These are phyloP conservation scores for Psilocybe cubensis DNA, from an alignment of 768 basidiomycete genomes.

Conservation along the genomic window DNA sequence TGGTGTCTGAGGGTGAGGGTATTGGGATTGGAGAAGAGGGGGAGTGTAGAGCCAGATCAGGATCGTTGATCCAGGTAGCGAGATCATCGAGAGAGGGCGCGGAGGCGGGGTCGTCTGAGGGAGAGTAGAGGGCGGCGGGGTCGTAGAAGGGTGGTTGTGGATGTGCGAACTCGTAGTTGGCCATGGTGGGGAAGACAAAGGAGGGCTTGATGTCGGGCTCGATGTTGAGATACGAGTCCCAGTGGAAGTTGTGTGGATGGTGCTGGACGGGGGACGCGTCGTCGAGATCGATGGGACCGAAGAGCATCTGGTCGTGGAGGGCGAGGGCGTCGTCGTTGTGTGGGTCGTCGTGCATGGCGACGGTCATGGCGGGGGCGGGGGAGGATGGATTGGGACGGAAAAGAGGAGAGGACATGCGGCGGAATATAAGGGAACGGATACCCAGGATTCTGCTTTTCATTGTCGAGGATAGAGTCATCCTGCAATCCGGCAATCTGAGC, in stretches of 20 bases:
- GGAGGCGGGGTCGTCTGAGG: slow-evolving; percentile 35
- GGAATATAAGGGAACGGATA: slow-evolving; percentile 42
- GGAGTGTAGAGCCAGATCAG: slow-evolving; percentile 41
- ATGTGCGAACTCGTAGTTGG: slow-evolving; percentile 31
- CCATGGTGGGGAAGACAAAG: slow-evolving; percentile 26
- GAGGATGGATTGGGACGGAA: slow-evolving; percentile 39
- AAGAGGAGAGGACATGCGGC: slow-evolving; percentile 23
- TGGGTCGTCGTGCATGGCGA: slow-evolving; percentile 13
- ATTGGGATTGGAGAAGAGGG: slow-evolving; percentile 69
- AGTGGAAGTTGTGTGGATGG: slow-evolving; percentile 32
- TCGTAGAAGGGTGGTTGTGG: slow-evolving; percentile 25
- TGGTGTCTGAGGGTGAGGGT: slow-evolving; percentile 46
- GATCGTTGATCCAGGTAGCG: slow-evolving; percentile 68
- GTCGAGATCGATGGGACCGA: slow-evolving; percentile 63
- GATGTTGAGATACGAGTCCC: slow-evolving; percentile 40
- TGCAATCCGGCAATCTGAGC: slow-evolving; percentile 17
- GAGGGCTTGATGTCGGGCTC: slow-evolving; percentile 49
- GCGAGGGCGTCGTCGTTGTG: slow-evolving; percentile 28
- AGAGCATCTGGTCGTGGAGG: slow-evolving; percentile 56
- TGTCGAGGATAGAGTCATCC: background rate
- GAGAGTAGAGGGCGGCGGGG: slow-evolving; percentile 28
- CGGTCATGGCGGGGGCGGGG: slow-evolving; percentile 22
- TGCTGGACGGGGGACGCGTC: slow-evolving; percentile 32
- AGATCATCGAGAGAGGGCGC: slow-evolving; percentile 52
- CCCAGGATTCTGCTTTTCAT: slow-evolving; percentile 13